A percentile compares a stretch with the other conserved stretches of the same genome.
phyloP scores from a whole-genome alignment of 1,284 basidiomycete species.

The Erythrobasidium hasegawianum region DNA sequence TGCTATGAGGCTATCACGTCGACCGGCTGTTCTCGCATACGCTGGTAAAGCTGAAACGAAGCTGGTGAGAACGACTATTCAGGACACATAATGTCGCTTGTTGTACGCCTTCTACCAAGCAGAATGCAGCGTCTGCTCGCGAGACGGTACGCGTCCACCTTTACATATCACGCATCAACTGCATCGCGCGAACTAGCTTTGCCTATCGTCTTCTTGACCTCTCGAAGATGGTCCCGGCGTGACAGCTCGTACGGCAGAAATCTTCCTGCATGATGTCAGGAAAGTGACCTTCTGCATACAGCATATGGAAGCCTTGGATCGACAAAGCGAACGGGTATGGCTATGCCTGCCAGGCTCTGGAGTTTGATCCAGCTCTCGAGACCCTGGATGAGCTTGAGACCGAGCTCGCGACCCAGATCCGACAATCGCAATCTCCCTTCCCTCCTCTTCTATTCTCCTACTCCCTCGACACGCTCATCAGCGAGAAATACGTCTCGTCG shows the following conservation, averaged over 20 bases:
- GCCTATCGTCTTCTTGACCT: slow-evolving; percentile 24
- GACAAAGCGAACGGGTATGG: slow-evolving; percentile 2
- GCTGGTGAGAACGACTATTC: background rate
- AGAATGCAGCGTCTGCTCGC: background rate
- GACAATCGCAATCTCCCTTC: slow-evolving; percentile 25
- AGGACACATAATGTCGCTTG: background rate
- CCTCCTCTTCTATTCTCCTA: slow-evolving; percentile 20
- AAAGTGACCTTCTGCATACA: background rate
- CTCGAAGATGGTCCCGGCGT: slow-evolving; percentile 16
- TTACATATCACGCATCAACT: slow-evolving; percentile 20
- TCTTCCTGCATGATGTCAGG: too few species aligned
- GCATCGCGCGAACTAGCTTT: slow-evolving; percentile 22
- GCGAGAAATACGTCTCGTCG: slow-evolving; percentile 39
- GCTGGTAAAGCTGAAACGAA: slow-evolving; percentile 32
- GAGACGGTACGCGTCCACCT: background rate
- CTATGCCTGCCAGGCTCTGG: slow-evolving; percentile 23
- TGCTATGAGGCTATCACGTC: slow-evolving; percentile 48
- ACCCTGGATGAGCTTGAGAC: slow-evolving; percentile 22
- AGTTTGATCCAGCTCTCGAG: slow-evolving; percentile 1
- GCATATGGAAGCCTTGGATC: slow-evolving; percentile 26
- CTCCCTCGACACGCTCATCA: slow-evolving; percentile 28
- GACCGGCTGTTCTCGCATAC: slow-evolving; percentile 31
- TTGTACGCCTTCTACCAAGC: background rate
- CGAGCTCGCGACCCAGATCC: slow-evolving; percentile 17
- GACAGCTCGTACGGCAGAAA: too few species aligned